Percentiles rank a stretch among this genome's conserved stretches.
Evolutionary conservation across 441 rosid genomes (phyloP).

Genomic region (Gossypium schwendimanii): DNA sequence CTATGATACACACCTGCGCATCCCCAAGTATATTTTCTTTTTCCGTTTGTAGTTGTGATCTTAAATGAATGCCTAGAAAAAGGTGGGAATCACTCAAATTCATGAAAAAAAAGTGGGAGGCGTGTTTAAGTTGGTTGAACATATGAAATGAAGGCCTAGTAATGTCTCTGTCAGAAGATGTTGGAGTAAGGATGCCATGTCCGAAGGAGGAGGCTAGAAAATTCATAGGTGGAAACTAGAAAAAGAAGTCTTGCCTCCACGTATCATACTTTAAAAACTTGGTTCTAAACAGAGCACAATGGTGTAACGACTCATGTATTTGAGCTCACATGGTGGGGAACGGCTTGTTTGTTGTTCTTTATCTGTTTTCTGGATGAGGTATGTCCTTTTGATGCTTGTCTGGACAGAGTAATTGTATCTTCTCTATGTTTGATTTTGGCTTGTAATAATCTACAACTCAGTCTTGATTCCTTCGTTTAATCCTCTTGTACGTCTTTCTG

Average conservation of each 20-base stretch:
- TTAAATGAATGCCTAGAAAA: neutral
- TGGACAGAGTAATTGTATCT: neutral
- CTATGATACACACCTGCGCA: neutral
- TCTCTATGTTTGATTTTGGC: neutral
- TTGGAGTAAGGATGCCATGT: neutral
- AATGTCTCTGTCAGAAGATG: neutral
- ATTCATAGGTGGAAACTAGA: neutral
- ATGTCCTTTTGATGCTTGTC: neutral
- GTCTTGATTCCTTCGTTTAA: neutral
- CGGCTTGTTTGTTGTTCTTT: neutral
- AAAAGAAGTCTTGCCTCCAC: neutral
- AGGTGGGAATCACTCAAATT: neutral
- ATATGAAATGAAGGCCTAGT: neutral
- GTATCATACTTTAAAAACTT: neutral
- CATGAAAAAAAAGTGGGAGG: neutral
- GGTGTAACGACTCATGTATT: neutral
- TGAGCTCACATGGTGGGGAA: neutral
- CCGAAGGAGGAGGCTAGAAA: neutral
- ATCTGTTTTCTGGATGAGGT: neutral
- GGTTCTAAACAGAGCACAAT: neutral
- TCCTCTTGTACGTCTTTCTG: neutral
- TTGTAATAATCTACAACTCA: neutral
- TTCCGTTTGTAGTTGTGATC: neutral
- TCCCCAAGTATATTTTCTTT: neutral
- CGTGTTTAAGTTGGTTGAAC: neutral